Evolutionary conservation across 768 basidiomycete genomes (phyloP), one percentile per base, ranked within the genome.

Genomic region (Chalciporus pseudorubinellus): DNA sequence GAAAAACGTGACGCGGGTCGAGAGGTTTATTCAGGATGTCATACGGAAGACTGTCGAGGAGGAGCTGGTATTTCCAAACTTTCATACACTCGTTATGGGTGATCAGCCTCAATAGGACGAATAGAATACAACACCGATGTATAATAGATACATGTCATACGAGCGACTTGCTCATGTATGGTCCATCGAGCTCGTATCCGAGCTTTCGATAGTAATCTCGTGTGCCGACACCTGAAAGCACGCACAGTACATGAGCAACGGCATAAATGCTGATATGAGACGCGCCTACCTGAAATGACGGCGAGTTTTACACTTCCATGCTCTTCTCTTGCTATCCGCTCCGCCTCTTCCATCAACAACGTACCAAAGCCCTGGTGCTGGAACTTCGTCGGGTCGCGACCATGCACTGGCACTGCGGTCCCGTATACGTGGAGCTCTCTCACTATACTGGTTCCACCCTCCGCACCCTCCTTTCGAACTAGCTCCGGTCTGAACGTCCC

Each of bases 331-430:
- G 97, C 94, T 75, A 99, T 98, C 61, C 95, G 81, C 70, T 98
- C 97, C 9, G 97, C 97, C 72, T 99, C 97, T 66, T 99, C 97
- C 97, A 99, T 99, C 55, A 99, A 73, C 55, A 98, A 69, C 26
- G 94, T 97, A 12, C 97, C 97, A 68, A 98, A 98, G 8, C 97
- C 97, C 82, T 95, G 60, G 72, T 97, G 94, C 66, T 97, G 94
- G 77, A 98, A 98, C 71, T 95, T 97, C 29, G 94, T 98, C 18
- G 97, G 97, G 72, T 99, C 95, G 44, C 97, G 79, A 48, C 92
- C 93, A 67, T 98, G 95, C 31, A 99, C 93, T 6, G 94, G 93
- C 31, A 98, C 93, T 16, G 97, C 95, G 11, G 95, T 98, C 19
- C 97, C 97, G 66, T 99, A 98, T 19, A 99, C 95, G 73, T 95